Conservation (phyloP, 73 alveolate species). For the Paramecium sexaurelia region DNA sequence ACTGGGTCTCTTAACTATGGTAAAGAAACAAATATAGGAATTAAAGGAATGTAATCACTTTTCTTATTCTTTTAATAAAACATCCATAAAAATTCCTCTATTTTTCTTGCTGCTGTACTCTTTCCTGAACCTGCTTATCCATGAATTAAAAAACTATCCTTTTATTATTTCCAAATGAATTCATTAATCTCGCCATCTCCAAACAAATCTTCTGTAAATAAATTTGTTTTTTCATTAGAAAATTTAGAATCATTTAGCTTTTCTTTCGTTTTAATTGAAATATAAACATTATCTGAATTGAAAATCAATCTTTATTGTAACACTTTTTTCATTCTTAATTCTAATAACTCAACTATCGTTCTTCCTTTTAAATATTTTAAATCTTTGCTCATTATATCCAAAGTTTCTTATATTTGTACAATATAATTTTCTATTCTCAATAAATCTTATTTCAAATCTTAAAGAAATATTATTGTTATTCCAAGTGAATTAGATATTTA, state of each 20-base stretch:
- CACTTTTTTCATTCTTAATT: constrained; percentile 10
- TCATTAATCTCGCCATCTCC: constrained; percentile 32
- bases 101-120: constrained; percentile 46
- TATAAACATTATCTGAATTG: background rate
- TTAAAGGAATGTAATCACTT: background rate
- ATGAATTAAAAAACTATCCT: constrained; percentile 25
- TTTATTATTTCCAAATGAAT: background rate
- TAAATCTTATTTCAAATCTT: background rate
- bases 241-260: background rate
- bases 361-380: background rate
- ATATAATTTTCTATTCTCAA: background rate
- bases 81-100: constrained; percentile 31
- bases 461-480: background rate
- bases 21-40: constrained; percentile 1
- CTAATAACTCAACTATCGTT: background rate
- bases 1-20: constrained; percentile 18
- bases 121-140: constrained; percentile 52
- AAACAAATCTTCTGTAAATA: background rate
- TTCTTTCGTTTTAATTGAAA: background rate
- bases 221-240: background rate
- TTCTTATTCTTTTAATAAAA: background rate
- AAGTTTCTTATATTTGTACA: background rate
- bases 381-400: background rate
- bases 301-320: background rate
- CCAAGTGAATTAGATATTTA: background rate